Evolutionary conservation across 768 basidiomycete genomes (phyloP).

Genomic region (Amanita molliuscula): DNA sequence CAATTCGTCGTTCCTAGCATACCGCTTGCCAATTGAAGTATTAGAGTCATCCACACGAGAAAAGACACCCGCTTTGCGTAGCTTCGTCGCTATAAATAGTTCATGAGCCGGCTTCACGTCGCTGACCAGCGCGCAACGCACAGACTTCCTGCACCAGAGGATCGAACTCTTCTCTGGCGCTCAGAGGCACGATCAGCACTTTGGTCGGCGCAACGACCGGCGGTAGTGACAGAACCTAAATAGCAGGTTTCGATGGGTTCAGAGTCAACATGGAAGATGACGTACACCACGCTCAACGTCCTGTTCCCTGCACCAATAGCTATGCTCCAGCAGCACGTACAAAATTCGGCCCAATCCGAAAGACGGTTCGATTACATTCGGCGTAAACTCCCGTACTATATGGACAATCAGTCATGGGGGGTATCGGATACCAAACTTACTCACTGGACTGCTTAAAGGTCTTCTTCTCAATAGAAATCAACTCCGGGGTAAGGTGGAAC

Average conservation of each 20-base stretch:
- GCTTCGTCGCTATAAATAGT: conserved; percentile 53
- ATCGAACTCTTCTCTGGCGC: conserved; percentile 73
- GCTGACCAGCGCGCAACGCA: conserved; percentile 34
- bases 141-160: conserved; percentile 85
- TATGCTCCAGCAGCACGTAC: conserved; percentile 90
- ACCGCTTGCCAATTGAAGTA: conserved; percentile 91
- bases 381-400: conserved; percentile 86
- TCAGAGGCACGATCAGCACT: conserved; percentile 91
- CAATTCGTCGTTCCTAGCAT: conserved; percentile 95
- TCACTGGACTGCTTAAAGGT: conserved; percentile 81
- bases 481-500: conserved; percentile 61
- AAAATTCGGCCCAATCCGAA: conserved; percentile 96
- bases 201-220: conserved; percentile 90
- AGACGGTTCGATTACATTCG: conserved; percentile 98
- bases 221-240: conserved; percentile 83
- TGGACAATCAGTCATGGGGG: neutral
- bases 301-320: conserved; percentile 89
- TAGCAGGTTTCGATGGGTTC: conserved; percentile 5
- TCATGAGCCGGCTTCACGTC: neutral
- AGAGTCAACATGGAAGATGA: conserved; percentile 10
- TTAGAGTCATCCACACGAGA: conserved; percentile 94
- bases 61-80: conserved; percentile 84
- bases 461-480: conserved; percentile 71
- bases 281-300: conserved; percentile 84
- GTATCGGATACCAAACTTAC: conserved; percentile 15